Evolutionary conservation across 305 asterid genomes (phyloP), one percentile per base, ranked within the genome.

Genomic region (Solanum chacoense): DNA sequence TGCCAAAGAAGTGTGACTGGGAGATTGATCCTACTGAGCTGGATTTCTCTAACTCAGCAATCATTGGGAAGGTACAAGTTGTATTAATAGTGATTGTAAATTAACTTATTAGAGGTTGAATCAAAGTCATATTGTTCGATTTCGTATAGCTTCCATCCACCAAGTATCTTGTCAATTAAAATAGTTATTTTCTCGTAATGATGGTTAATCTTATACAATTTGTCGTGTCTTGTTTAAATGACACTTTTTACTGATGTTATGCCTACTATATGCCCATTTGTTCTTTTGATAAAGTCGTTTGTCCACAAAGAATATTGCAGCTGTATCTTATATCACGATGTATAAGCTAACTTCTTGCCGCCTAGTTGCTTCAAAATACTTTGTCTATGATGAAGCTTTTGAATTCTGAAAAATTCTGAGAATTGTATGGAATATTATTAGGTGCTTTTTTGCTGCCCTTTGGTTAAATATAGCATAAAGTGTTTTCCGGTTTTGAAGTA

Each of bases 1-100:
- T 94, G 74, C 97, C 99, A 76, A 97, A 95, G 31, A 97, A 95
- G 94, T 97, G 99, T 85, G 99, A 97, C 92, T 97, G 99, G 99
- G 99, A 96, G 91, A 92, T 97, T 90, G 98, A 97, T 88, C 99
- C 98, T 84, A 6, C 89, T 84, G 99, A 97, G 93, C 93, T 97
- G 91, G 98, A 96, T 93, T 97, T 97, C 89, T 92, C 98, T 86
- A 91, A 89, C 90, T 92, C 99, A 11, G 73, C 89, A 84, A 91
- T 94, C 42, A 95, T 96, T 29, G 99, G 99, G 86, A 97, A 97
- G 99, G 99, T 96, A 34, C 89, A 94, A 28, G 11, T 86, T 90
- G 80, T 72, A 72, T 72, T 72, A 29, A 29, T 31, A 14, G 22
- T 72, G 78, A 29, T 72, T 72, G 37, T 77, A 45, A 36, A 83